A percentile compares a stretch with the other conserved stretches of the same genome.
Evolutionary conservation across 257 asterid species (phyloP).

Genomic region (Nicotiana attenuata): DNA sequence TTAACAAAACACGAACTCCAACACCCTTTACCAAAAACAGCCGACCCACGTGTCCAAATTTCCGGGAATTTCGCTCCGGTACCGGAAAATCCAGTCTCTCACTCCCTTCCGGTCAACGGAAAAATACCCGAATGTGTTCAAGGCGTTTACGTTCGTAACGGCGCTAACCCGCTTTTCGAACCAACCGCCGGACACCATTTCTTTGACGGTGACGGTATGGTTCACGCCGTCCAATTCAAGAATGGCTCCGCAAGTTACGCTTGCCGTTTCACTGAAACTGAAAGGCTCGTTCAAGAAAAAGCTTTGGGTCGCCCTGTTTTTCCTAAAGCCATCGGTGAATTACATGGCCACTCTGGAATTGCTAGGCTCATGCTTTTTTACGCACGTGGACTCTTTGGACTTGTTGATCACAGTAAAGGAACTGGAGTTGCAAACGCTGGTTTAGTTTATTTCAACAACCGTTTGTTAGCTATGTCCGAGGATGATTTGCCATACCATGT

Average conservation of each 20-base stretch:
- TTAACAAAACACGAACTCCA: conserved; percentile 55
- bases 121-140: conserved; percentile 56
- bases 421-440: conserved; percentile 99
- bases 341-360: conserved; percentile 91
- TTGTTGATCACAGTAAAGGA: conserved; percentile 70
- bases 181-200: conserved; percentile 94
- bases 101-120: conserved; percentile 58
- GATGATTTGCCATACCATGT: conserved; percentile 95
- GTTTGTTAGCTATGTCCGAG: conserved; percentile 86
- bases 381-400: conserved; percentile 66
- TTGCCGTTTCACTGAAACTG: conserved; percentile 86
- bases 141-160: conserved; percentile 86
- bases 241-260: conserved; percentile 70
- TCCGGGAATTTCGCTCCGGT: conserved; percentile 95
- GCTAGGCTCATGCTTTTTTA: conserved; percentile 79
- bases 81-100: conserved; percentile 63
- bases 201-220: conserved; percentile 99
- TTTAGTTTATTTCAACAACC: conserved; percentile 67
- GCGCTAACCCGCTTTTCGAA: conserved; percentile 84
- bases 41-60: conserved; percentile 82
- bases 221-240: conserved; percentile 68
- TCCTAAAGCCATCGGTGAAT: conserved; percentile 94
- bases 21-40: conserved; percentile 78
- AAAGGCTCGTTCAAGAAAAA: conserved; percentile 62
- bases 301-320: conserved; percentile 77